These are phyloP conservation scores for Smittium culicis DNA, from an alignment of 371 early-diverging fungal genomes.

Conservation along the genomic window DNA sequence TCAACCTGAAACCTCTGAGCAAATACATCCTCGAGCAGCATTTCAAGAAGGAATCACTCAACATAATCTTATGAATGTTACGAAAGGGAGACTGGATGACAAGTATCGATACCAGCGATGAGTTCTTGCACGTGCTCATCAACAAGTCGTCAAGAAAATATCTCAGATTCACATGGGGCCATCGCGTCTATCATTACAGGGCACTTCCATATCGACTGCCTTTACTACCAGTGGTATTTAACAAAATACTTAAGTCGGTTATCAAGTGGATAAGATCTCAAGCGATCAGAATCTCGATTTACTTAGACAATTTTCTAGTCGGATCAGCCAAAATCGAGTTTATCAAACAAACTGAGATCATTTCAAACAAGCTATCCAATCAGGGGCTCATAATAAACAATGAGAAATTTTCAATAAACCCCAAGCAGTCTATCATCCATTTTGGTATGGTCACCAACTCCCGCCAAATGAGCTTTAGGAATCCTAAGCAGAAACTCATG, in stretches of 20 bases:
- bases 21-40: too few species aligned
- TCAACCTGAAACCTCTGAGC: conserved; percentile 28
- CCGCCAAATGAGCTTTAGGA: background rate
- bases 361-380: conserved; percentile 18
- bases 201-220: conserved; percentile 34
- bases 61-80: too few species aligned
- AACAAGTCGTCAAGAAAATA: conserved; percentile 20
- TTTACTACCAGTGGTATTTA: conserved; percentile 31
- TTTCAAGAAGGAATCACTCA: too few species aligned
- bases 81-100: too few species aligned
- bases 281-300: conserved; percentile 25
- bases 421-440: conserved; percentile 26
- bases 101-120: too few species aligned
- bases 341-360: conserved; percentile 14
- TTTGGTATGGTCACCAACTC: conserved; percentile 29
- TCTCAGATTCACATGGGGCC: conserved; percentile 34
- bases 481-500: background rate
- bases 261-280: conserved; percentile 21
- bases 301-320: conserved; percentile 29
- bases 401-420: conserved; percentile 18
- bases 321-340: background rate
- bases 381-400: background rate
- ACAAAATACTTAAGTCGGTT: conserved; percentile 27
- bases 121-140: conserved; percentile 28
- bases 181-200: conserved; percentile 32